These are phyloP conservation scores for Rhodomyrtus tomentosa DNA, from an alignment of 345 rosid genomes.

Conservation along the genomic window DNA sequence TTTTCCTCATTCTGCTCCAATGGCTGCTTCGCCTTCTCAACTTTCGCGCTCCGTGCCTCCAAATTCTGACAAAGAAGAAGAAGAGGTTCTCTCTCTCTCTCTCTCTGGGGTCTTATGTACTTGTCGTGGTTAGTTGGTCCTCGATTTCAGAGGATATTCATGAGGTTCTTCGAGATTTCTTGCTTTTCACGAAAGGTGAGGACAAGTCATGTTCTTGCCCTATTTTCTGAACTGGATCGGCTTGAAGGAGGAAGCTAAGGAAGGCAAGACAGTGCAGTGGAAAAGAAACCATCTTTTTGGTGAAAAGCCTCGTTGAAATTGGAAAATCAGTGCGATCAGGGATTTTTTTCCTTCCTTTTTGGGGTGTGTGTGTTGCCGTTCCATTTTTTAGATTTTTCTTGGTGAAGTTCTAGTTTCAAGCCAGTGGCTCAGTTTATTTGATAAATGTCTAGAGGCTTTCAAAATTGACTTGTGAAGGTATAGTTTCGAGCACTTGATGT, in stretches of 20 bases:
- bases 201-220: not conserved
- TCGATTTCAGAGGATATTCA: not conserved
- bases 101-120: not conserved
- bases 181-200: not conserved
- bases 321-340: too few species aligned
- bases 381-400: not conserved
- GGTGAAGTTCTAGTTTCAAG: not conserved
- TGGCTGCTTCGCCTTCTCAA: not conserved
- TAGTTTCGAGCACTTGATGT: too few species aligned
- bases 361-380: not conserved
- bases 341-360: too few species aligned
- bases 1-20: not conserved
- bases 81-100: not conserved
- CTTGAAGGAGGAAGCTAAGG: too few species aligned
- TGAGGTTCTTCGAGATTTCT: not conserved
- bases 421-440: not conserved
- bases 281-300: not conserved
- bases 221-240: too few species aligned
- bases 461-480: not conserved
- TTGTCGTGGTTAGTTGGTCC: not conserved
- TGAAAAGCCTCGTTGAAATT: not conserved
- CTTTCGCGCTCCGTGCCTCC: not conserved
- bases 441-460: not conserved
- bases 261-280: not conserved
- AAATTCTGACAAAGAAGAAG: not conserved